Evolutionary conservation across 192 early-diverging fungal genomes (phyloP).

Genomic region (Entophlyctis helioformis): DNA sequence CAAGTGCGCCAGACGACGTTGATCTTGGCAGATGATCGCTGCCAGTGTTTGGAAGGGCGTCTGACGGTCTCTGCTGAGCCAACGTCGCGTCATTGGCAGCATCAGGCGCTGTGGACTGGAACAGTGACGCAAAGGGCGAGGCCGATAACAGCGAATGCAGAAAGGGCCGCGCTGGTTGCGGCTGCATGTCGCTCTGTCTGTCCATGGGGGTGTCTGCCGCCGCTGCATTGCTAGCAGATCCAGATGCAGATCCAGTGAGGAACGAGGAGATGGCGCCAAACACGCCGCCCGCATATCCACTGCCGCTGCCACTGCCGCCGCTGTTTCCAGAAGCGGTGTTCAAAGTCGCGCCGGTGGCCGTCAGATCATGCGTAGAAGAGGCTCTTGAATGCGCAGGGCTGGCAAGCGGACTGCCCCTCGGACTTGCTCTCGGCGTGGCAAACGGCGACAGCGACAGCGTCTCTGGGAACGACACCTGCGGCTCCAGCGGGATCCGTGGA

Average conservation of each 20-base stretch:
- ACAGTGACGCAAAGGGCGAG: constrained; percentile 24
- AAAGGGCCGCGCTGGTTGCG: constrained; percentile 9
- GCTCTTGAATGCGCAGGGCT: too few species aligned
- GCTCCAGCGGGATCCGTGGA: constrained; percentile 18
- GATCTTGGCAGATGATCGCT: neutral
- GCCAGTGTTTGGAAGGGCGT: neutral
- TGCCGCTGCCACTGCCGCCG: neutral
- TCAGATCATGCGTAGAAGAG: too few species aligned
- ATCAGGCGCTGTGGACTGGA: neutral
- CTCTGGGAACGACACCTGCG: neutral
- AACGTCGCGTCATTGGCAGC: neutral
- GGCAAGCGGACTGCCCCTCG: neutral
- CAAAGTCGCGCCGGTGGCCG: too few species aligned
- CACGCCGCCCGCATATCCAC: neutral
- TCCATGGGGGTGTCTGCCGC: too few species aligned
- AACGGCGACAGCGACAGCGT: constrained; percentile 4
- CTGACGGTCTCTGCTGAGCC: neutral
- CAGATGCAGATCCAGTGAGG: neutral
- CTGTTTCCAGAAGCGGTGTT: too few species aligned
- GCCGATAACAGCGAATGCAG: constrained; percentile 22
- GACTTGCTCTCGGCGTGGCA: neutral
- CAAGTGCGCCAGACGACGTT: neutral
- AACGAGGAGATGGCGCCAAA: neutral
- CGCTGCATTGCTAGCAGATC: neutral
- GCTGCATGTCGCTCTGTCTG: neutral